These are phyloP conservation scores for Lipomyces starkeyi DNA, from an alignment of 805 yeast genomes.

Conservation along the genomic window DNA sequence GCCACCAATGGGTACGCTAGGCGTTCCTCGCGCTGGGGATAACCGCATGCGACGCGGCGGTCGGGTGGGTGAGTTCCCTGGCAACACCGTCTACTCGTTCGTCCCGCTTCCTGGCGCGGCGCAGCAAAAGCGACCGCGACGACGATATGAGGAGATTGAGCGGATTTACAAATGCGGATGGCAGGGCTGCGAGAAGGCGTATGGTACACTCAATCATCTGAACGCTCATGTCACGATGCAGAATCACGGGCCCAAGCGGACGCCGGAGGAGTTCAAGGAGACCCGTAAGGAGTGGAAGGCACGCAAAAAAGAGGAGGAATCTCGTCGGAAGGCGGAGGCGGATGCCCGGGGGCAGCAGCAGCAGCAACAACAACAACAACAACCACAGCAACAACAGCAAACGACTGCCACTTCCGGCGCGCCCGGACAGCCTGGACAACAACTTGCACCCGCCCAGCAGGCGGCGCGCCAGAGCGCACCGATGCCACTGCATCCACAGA, in stretches of 20 bases:
- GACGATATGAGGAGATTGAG: conserved; percentile 62
- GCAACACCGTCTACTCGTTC: conserved; percentile 38
- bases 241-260: conserved; percentile 60
- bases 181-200: conserved; percentile 57
- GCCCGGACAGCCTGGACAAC: conserved; percentile 2
- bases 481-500: conserved; percentile 10
- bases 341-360: conserved; percentile 23
- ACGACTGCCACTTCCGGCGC: not conserved
- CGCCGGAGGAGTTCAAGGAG: conserved; percentile 61
- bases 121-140: conserved; percentile 55
- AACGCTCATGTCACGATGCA: conserved; percentile 63
- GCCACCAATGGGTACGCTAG: conserved; percentile 17
- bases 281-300: conserved; percentile 54
- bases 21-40: conserved; percentile 9
- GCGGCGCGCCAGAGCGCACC: not conserved
- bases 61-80: conserved; percentile 16
- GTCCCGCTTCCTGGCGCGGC: conserved; percentile 42
- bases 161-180: conserved; percentile 58
- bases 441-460: not conserved
- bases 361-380: conserved; percentile 22
- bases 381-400: conserved; percentile 24
- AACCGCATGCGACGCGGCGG: conserved; percentile 13
- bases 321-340: conserved; percentile 29
- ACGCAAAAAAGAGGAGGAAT: conserved; percentile 48
- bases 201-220: conserved; percentile 65